phyloP scores from a whole-genome alignment of 495 filamentous ascomycete species.

The Aspergillus saccharolyticus region DNA sequence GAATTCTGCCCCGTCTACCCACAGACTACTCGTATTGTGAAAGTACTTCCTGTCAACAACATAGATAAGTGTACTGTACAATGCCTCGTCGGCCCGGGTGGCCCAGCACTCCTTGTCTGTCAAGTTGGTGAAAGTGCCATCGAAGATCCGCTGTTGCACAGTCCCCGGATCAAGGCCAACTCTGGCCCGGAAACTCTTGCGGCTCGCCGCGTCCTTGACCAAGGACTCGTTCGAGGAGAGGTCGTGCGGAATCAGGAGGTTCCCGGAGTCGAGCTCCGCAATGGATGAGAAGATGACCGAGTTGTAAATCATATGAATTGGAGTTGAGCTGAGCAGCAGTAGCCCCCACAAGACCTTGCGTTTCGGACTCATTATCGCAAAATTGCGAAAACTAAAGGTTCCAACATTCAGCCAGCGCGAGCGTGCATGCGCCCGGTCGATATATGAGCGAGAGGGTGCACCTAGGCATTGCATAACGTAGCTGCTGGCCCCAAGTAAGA shows the following conservation, averaged over 20 bases:
- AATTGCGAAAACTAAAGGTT: background rate
- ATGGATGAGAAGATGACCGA: constrained; percentile 6
- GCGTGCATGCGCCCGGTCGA: constrained; percentile 6
- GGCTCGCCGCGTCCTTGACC: background rate
- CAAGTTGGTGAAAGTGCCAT: background rate
- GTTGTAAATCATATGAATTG: constrained; percentile 15
- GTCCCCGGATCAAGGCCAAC: background rate
- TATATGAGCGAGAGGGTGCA: constrained; percentile 5
- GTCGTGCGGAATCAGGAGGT: background rate
- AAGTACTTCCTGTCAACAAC: background rate
- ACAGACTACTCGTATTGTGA: background rate
- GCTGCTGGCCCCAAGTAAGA: constrained; percentile 10
- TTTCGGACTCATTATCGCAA: background rate
- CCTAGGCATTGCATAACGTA: constrained; percentile 15
- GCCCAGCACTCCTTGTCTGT: background rate
- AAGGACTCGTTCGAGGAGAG: background rate
- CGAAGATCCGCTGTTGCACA: background rate
- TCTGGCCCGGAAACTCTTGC: background rate
- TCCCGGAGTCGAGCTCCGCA: background rate
- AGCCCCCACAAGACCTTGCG: background rate
- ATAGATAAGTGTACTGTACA: background rate
- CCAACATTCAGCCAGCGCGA: constrained; percentile 7
- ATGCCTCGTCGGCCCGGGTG: background rate
- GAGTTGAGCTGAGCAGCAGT: constrained; percentile 2
- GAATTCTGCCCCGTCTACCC: background rate